These are phyloP conservation scores for Blastobotrys peoriensis DNA, from an alignment of 805 yeast species.

Conservation along the genomic window DNA sequence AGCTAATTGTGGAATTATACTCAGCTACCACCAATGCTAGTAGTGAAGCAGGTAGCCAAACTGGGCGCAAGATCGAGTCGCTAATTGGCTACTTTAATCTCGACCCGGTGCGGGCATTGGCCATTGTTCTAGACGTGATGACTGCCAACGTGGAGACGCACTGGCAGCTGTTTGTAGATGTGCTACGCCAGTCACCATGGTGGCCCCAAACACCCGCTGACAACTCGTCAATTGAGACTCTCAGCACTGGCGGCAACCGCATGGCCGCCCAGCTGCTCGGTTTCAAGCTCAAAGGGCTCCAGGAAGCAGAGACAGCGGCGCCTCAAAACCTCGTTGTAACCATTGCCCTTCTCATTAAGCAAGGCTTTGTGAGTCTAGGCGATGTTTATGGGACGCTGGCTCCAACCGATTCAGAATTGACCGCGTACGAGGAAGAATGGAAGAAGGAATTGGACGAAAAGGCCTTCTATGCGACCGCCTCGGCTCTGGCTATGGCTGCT, in stretches of 20 bases:
- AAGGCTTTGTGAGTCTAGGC: slow-evolving; percentile 59
- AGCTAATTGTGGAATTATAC: slow-evolving; percentile 46
- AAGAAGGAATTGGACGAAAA: slow-evolving; percentile 47
- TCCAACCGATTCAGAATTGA: slow-evolving; percentile 48
- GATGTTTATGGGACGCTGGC: slow-evolving; percentile 50
- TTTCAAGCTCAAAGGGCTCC: slow-evolving; percentile 30
- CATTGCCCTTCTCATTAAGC: slow-evolving; percentile 54
- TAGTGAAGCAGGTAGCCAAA: slow-evolving; percentile 22
- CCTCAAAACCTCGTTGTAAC: slow-evolving; percentile 42
- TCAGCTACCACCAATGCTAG: slow-evolving; percentile 38
- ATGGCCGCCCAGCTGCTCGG: slow-evolving; percentile 52
- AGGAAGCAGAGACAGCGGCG: slow-evolving; percentile 21
- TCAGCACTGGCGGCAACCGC: slow-evolving; percentile 50
- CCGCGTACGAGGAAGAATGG: slow-evolving; percentile 38
- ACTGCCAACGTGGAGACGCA: slow-evolving; percentile 39
- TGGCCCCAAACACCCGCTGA: slow-evolving; percentile 51
- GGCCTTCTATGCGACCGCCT: slow-evolving; percentile 57
- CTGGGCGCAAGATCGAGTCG: slow-evolving; percentile 45
- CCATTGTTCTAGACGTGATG: slow-evolving; percentile 52
- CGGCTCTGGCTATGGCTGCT: slow-evolving; percentile 83
- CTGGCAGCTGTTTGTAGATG: slow-evolving; percentile 41
- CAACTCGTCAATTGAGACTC: slow-evolving; percentile 11
- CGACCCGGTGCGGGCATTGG: slow-evolving; percentile 67
- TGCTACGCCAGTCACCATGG: slow-evolving; percentile 54
- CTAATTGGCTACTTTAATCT: slow-evolving; percentile 69